These are phyloP conservation scores for Kodamaea restingae DNA, from an alignment of 805 yeast species.

Conservation along the genomic window DNA sequence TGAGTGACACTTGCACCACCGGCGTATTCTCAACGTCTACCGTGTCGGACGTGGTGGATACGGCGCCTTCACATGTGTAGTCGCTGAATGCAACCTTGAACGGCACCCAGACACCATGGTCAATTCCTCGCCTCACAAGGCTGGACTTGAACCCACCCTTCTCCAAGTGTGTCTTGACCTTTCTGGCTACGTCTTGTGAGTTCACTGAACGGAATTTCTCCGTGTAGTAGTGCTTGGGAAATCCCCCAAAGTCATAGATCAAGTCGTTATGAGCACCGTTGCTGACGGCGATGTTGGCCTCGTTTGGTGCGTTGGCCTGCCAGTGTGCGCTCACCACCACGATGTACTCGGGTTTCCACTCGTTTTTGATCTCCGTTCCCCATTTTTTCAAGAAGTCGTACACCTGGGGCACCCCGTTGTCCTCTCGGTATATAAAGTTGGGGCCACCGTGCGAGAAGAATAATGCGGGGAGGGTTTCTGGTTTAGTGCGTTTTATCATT, in stretches of 20 bases:
- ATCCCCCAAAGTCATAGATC: conserved; percentile 73
- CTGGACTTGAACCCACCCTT: conserved; percentile 42
- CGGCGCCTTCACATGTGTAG: conserved; percentile 28
- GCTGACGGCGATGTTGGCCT: conserved; percentile 43
- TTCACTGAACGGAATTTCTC: conserved; percentile 56
- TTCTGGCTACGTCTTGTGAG: conserved; percentile 39
- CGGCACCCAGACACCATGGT: conserved; percentile 85
- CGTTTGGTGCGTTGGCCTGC: conserved; percentile 46
- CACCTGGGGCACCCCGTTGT: conserved; percentile 47
- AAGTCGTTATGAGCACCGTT: conserved; percentile 43
- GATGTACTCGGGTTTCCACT: conserved; percentile 60
- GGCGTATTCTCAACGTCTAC: conserved; percentile 44
- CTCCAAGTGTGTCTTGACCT: conserved; percentile 39
- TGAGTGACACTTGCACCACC: conserved; percentile 48
- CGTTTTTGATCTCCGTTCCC: conserved; percentile 48
- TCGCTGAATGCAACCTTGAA: conserved; percentile 60
- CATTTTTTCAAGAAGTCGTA: conserved; percentile 45
- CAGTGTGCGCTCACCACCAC: conserved; percentile 75
- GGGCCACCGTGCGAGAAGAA: conserved; percentile 87
- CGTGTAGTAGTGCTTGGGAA: conserved; percentile 60
- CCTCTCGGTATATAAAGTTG: conserved; percentile 56
- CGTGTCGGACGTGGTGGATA: conserved; percentile 14
- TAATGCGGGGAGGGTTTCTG: conserved; percentile 45
- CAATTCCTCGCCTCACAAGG: conserved; percentile 60
- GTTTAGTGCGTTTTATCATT: conserved; percentile 15